These are phyloP conservation scores for Helotiales sp. DNA, from an alignment of 2,329 filamentous ascomycete genomes.

Conservation along the genomic window DNA sequence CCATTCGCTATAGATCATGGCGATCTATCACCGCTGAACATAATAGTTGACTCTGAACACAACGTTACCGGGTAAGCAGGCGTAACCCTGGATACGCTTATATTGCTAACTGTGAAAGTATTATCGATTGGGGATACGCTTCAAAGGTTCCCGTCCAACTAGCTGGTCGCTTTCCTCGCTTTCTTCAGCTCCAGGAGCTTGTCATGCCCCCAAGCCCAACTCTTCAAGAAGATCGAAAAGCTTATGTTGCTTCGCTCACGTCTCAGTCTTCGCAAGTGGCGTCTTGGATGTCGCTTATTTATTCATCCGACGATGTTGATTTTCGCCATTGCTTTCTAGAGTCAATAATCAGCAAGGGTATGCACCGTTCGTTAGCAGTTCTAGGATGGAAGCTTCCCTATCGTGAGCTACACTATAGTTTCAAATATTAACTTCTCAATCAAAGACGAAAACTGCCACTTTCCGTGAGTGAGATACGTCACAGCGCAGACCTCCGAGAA, in stretches of 20 bases:
- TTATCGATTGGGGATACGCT: background rate
- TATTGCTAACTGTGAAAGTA: background rate
- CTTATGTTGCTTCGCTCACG: background rate
- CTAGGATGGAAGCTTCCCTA: background rate
- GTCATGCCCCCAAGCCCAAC: background rate
- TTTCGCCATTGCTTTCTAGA: background rate
- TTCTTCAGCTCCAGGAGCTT: background rate
- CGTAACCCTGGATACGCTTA: background rate
- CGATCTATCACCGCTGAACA: background rate
- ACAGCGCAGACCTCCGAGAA: background rate
- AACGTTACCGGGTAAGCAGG: background rate
- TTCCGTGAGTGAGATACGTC: background rate
- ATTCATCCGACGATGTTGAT: background rate
- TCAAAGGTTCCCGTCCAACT: background rate
- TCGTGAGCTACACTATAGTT: background rate
- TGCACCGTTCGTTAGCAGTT: background rate
- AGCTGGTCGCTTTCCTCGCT: background rate
- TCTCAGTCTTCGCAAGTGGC: background rate
- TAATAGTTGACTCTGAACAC: background rate
- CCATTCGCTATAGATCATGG: background rate
- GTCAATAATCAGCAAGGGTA: background rate
- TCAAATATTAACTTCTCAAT: background rate
- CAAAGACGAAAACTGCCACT: background rate
- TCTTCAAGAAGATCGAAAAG: background rate
- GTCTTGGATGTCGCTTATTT: background rate